phyloP scores from a whole-genome alignment of 495 filamentous ascomycete species.

The Tetracladium marchalianum region DNA sequence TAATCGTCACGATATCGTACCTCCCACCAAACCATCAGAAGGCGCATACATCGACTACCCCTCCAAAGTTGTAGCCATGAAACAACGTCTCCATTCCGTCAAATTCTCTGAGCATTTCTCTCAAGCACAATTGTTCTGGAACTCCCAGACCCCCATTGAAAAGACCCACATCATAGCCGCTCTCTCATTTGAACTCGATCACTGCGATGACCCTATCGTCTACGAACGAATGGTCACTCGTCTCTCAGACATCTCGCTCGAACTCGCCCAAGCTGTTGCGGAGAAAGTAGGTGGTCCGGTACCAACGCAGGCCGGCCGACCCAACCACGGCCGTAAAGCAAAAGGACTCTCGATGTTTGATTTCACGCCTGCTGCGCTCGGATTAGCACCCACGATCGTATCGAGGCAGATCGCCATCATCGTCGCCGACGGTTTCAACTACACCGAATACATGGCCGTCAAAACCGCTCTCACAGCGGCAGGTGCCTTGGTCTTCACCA shows the following conservation, averaged over 20 bases:
- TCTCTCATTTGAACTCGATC: constrained; percentile 75
- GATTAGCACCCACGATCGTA: constrained; percentile 48
- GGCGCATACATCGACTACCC: constrained; percentile 64
- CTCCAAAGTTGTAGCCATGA: constrained; percentile 55
- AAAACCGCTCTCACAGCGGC: constrained; percentile 50
- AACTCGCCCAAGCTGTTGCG: constrained; percentile 60
- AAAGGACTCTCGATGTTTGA: constrained; percentile 60
- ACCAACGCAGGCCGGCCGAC: constrained; percentile 35
- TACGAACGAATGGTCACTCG: constrained; percentile 65
- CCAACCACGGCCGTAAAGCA: constrained; percentile 60
- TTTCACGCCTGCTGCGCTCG: constrained; percentile 36
- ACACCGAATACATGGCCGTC: constrained; percentile 50
- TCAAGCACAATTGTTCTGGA: constrained; percentile 69
- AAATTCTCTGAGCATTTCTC: constrained; percentile 79
- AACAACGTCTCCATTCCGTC: constrained; percentile 54
- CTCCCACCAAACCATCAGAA: constrained; percentile 47
- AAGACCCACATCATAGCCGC: constrained; percentile 61
- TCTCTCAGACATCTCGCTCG: constrained; percentile 61
- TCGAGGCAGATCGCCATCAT: constrained; percentile 70
- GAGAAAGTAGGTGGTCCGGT: constrained; percentile 56
- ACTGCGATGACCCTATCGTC: constrained; percentile 79
- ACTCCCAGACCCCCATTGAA: constrained; percentile 63
- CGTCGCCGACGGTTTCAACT: constrained; percentile 74
- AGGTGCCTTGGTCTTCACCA: constrained; percentile 60
- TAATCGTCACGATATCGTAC: constrained; percentile 58